Conservation (phyloP, 805 yeast species). For the Lipomyces japonicus region DNA sequence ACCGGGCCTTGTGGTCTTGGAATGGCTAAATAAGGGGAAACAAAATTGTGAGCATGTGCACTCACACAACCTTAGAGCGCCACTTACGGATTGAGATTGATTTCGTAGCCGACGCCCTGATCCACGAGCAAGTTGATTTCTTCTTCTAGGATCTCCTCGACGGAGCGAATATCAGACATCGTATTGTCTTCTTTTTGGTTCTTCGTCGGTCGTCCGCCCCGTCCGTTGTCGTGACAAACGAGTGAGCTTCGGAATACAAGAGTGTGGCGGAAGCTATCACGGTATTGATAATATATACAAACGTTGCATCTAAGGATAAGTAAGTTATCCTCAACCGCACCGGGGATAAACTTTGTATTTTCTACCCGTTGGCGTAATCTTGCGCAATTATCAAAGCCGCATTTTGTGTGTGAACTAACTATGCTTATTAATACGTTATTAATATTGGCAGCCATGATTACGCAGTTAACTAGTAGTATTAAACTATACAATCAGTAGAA, state of each 20-base stretch:
- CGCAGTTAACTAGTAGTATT: too few species aligned
- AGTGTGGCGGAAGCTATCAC: background rate
- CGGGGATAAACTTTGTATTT: background rate
- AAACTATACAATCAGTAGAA: too few species aligned
- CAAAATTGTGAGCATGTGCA: background rate
- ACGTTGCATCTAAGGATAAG: too few species aligned
- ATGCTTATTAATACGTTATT: too few species aligned
- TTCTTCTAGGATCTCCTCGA: slow-evolving; percentile 18
- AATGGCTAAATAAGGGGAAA: background rate
- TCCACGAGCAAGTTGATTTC: slow-evolving; percentile 15
- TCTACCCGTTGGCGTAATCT: too few species aligned
- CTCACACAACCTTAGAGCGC: background rate
- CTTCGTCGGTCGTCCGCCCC: background rate
- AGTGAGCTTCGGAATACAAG: background rate
- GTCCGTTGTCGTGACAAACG: too few species aligned
- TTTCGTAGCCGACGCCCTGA: slow-evolving; percentile 1
- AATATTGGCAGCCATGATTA: too few species aligned
- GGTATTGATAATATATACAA: too few species aligned
- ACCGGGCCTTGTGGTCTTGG: background rate
- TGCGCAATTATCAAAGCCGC: too few species aligned
- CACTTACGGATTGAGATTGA: slow-evolving; percentile 1
- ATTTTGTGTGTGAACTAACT: too few species aligned
- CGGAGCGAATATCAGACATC: slow-evolving; percentile 13
- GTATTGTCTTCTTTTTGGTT: background rate
- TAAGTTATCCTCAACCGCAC: too few species aligned